Evolutionary conservation across 768 basidiomycete species (phyloP).

Genomic region (Tricholoma furcatifolium): DNA sequence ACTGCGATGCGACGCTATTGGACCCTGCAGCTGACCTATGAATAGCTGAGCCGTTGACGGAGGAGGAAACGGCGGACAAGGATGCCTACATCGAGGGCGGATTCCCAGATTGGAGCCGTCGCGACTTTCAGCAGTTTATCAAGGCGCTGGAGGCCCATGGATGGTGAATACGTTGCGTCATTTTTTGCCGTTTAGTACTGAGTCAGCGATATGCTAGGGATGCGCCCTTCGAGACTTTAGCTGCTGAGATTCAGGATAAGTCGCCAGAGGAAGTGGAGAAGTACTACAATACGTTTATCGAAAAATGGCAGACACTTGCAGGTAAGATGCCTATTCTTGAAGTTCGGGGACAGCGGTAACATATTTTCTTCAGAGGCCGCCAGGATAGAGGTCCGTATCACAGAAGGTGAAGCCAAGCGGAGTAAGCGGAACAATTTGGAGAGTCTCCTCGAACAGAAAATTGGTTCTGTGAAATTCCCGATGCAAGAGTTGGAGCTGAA

Average conservation of each 20-base stretch:
- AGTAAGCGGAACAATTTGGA: conserved; percentile 82
- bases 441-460: conserved; percentile 77
- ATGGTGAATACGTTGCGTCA: conserved; percentile 49
- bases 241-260: conserved; percentile 85
- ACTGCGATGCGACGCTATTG: too few species aligned
- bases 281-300: conserved; percentile 85
- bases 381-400: conserved; percentile 78
- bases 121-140: conserved; percentile 92
- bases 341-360: background rate
- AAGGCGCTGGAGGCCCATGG: conserved; percentile 67
- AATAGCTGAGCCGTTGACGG: conserved; percentile 84
- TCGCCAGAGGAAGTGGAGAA: conserved; percentile 69
- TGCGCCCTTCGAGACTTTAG: conserved; percentile 65
- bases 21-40: background rate
- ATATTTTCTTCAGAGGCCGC: conserved; percentile 58
- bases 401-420: conserved; percentile 87
- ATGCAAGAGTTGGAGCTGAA: conserved; percentile 97
- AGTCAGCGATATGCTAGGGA: conserved; percentile 38
- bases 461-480: conserved; percentile 79
- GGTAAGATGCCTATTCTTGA: conserved; percentile 40
- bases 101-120: conserved; percentile 88
- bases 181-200: background rate
- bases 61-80: conserved; percentile 82
- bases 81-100: conserved; percentile 75
- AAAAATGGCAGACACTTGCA: conserved; percentile 83